Percentiles rank a stretch among this genome's conserved stretches.
phyloP scores from a whole-genome alignment of 371 early-diverging fungal genomes.

The Syncephalis plumigaleata region DNA sequence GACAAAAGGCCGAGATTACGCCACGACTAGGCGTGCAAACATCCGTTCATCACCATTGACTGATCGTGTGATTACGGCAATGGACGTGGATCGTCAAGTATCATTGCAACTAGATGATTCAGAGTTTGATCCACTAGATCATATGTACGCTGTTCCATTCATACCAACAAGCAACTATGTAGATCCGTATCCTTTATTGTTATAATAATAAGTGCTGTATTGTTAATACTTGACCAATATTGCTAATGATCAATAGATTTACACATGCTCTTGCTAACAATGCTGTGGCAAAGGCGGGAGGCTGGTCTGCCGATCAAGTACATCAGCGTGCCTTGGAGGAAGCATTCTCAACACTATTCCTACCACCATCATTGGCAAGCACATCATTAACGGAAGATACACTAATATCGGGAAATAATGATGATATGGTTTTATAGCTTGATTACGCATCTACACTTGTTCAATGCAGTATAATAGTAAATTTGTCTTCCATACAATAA shows the following conservation, averaged over 20 bases:
- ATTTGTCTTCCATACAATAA: too few species aligned
- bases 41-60: neutral
- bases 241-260: neutral
- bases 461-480: too few species aligned
- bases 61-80: neutral
- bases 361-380: too few species aligned
- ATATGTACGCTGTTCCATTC: slow-evolving; percentile 1
- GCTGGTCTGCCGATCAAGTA: neutral
- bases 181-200: slow-evolving; percentile 7
- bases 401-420: too few species aligned
- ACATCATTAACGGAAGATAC: too few species aligned
- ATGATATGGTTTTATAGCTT: too few species aligned
- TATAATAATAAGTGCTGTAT: neutral
- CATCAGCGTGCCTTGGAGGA: slow-evolving; percentile 4
- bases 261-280: neutral
- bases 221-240: neutral
- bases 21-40: neutral
- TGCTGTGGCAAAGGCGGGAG: slow-evolving; percentile 1
- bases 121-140: slow-evolving; percentile 4
- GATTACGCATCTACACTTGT: too few species aligned
- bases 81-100: neutral
- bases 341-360: slow-evolving; percentile 6
- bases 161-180: slow-evolving; percentile 3
- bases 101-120: slow-evolving; percentile 3
- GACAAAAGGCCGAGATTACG: neutral